Evolutionary conservation across 768 basidiomycete species (phyloP), one percentile per base, ranked within the genome.

Genomic region (Mycena floridula): DNA sequence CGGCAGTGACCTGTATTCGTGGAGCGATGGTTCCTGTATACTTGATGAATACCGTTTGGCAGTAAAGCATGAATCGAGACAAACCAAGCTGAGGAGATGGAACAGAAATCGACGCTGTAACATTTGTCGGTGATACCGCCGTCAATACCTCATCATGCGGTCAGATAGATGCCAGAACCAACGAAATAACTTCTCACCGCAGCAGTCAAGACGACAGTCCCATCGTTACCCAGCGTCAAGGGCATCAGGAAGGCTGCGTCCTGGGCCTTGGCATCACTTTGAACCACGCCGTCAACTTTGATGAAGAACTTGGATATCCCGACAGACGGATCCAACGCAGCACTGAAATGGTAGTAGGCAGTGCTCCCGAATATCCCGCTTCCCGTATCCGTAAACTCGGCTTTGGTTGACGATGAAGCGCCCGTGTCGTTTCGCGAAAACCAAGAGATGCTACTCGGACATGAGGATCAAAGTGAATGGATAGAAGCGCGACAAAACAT

Each of bases 291-390:
- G 21, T 15, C 6, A 24, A 54, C 24, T 7, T 13, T 41, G 38
- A 54, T 13, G 2, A 22, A 24, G 22, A 48, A 54, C 1, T 37
- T 28, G 3, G 50, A 48, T 7, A 54, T 50, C 8, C 52, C 52
- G 0, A 20, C 3, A 2, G 40, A n/a, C 21, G 43, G 25, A 25
- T 50, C 47, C 23, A 51, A 41, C 13, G 37, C 37, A 6, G 35
- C 42, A 44, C 43, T 48, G 36, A 51, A 54, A 27, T 22, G 32
- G 26, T 54, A 44, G 37, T 48, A 54, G 32, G 45, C 47, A 3
- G 47, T 54, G 16, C 25, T 32, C 16, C 52, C 50, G 26, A 51
- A 50, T 16, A 51, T 51, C 20, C 52, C 49, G 46, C 40, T 48
- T 9, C 50, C 50, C 2, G 16, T 43, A 8, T n/a, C 12, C 3